Base-by-base conservation (phyloP, 257 asterid species). In the Rauvolfia tetraphylla region DNA sequence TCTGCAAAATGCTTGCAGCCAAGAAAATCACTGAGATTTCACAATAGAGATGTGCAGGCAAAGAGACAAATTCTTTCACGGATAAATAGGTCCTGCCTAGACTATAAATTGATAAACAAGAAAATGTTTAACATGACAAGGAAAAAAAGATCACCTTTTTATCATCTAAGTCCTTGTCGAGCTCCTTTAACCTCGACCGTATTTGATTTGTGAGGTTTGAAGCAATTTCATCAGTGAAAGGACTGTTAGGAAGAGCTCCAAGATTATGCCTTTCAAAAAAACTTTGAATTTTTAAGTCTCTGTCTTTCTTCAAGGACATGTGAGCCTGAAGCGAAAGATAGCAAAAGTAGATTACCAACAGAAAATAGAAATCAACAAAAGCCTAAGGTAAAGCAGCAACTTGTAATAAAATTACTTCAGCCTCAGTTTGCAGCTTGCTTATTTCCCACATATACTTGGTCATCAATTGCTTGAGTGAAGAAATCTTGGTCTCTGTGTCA, bases 151-250 rank as follows among this genome's bases (percentile, higher is more conserved):
- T 76, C 73, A 92, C 99, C 98, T 91, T 92, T 83, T 90, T 90
- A 71, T 86, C 92, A 68, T 82, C 86, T 87, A 90, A 84, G 73
- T 95, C 98, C 78, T 85, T 86, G 56, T 78, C 79, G 33, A 89
- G 81, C 72, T 85, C 87, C 83, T 66, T 75, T 83, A 91, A 84
- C 87, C 92, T 93, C 61, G 83, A 84, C 67, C 77, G 78, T 53
- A 95, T 83, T 76, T 90, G 90, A 80, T 81, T 83, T 73, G 87
- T 81, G 84, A 93, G 93, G 86, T 85, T 89, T 78, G 67, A 49
- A 80, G 93, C 93, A 83, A 86, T 89, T 68, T 93, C 98, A 79
- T 91, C 93, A 74, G 89, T 89, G 72, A 88, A 85, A 38, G 90
- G 87, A 11, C 82, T 81, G 79, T 75, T 89, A 59, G 97, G 90